Evolutionary conservation across 768 basidiomycete genomes (phyloP), one percentile per base, ranked within the genome.

Genomic region (Boletus eberwhitei): DNA sequence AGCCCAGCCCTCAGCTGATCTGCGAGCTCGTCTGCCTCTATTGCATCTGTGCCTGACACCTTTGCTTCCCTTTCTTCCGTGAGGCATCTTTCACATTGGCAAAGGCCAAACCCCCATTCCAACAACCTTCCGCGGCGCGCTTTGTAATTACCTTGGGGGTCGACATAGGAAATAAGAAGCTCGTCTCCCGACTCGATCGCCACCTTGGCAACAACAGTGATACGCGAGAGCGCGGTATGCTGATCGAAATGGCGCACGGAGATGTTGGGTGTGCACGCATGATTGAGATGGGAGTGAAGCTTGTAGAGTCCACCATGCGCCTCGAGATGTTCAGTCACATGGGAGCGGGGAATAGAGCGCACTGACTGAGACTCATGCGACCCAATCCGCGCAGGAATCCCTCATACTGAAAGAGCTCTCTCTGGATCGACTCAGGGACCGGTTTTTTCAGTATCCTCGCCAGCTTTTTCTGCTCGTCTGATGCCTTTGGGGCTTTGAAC

Each of bases 271-370:
- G 74, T 69, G 70, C 93, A 97, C 8, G 80, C 80, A 68, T 97
- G 93, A 70, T 96, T 97, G 31, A 95, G 69, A 60, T 94, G 90
- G 2, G 92, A 87, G 67, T 95, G 92, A 5, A 94, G 78, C 21
- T 79, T 80, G 71, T 94, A 96, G 11, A 96, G 74, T 2, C 92
- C 93, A 3, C 91, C 92, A 51, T 93, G 90, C 2, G 87, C 82
- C 72, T 94, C 93, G 48, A 93, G 75, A 64, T 37, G 39, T 43
- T 53, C 35, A 50, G 48, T 40, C 45, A 43, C 36, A 50, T n/a
- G 53, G 35, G 52, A 36, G 21, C 16, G 16, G 21, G 26, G 36
- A 43, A 34, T 31, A 53, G 57, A 7, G 21, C 13, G n/a, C 21
- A 78, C 86, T 58, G 54, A 90, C 90, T 94, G 24, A 94, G 78